Conservation (phyloP, 805 yeast species). For the Nakazawaea holstii region DNA sequence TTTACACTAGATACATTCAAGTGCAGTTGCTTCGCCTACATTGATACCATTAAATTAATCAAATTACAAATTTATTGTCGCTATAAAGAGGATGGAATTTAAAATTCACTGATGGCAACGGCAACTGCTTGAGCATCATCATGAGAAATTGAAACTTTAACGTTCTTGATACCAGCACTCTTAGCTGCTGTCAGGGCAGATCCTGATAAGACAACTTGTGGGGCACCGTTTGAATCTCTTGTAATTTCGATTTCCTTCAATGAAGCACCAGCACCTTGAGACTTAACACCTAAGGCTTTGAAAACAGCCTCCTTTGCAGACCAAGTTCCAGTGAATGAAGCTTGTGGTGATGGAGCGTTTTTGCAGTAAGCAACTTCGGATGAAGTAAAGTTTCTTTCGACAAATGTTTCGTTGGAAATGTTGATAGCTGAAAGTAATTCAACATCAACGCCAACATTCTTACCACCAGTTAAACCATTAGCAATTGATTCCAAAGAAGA, state of each 20-base stretch:
- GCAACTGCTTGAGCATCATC: constrained; percentile 98
- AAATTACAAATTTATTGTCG: too few relatives aligned
- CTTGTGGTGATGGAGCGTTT: constrained; percentile 69
- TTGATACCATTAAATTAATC: too few relatives aligned
- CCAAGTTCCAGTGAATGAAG: constrained; percentile 98
- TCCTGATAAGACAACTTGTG: constrained; percentile 73
- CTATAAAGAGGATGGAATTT: constrained; percentile 7
- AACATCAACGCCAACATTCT: constrained; percentile 94
- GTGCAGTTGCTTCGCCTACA: background rate
- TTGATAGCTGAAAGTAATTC: constrained; percentile 81
- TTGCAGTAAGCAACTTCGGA: constrained; percentile 76
- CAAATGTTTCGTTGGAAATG: constrained; percentile 81
- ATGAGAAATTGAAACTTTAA: constrained; percentile 90
- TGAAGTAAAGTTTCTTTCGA: constrained; percentile 86
- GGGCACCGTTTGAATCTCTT: constrained; percentile 73
- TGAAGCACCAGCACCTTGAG: constrained; percentile 94
- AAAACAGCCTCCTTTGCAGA: constrained; percentile 99
- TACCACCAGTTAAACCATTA: constrained; percentile 49
- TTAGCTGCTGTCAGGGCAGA: constrained; percentile 71
- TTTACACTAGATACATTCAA: too few relatives aligned
- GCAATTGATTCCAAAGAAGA: constrained; percentile 54
- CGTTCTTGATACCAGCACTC: constrained; percentile 58
- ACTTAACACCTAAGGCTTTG: constrained; percentile 85
- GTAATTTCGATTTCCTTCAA: constrained; percentile 85
- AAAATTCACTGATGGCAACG: constrained; percentile 74